Conservation (phyloP, 257 asterid species). For the Solanum commersonii region DNA sequence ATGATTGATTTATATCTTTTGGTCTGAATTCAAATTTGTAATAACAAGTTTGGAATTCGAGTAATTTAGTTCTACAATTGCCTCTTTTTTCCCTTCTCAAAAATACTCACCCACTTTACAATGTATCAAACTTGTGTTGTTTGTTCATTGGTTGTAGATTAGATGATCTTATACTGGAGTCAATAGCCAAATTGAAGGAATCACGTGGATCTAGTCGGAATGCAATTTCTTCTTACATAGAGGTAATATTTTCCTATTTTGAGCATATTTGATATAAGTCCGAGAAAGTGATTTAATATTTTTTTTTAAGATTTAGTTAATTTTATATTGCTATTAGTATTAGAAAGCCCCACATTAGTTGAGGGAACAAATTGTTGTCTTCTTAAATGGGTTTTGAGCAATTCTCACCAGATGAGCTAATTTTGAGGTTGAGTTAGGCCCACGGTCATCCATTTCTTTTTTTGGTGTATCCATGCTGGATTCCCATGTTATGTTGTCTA, state of each 20-base stretch:
- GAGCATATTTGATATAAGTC: not conserved
- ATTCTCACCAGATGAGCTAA: not conserved
- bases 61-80: not conserved
- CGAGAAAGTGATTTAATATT: not conserved
- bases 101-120: not conserved
- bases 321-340: not conserved
- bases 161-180: slow-evolving; percentile 77
- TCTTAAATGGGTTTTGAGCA: not conserved
- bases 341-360: not conserved
- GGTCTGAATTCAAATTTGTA: not conserved
- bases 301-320: not conserved
- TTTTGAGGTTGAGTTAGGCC: not conserved
- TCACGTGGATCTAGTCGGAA: slow-evolving; percentile 79
- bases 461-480: not conserved
- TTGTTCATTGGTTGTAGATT: slow-evolving; percentile 36
- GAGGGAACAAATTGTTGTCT: not conserved
- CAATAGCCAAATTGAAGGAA: slow-evolving; percentile 74
- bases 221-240: slow-evolving; percentile 57
- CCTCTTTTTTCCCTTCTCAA: not conserved
- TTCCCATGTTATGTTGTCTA: not conserved
- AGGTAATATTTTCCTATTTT: slow-evolving; percentile 31
- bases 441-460: not conserved
- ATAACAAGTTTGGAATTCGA: not conserved
- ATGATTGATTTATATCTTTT: not conserved
- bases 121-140: not conserved